phyloP scores from a whole-genome alignment of 139 green algal genomes.

The Monoraphidium neglectum region DNA sequence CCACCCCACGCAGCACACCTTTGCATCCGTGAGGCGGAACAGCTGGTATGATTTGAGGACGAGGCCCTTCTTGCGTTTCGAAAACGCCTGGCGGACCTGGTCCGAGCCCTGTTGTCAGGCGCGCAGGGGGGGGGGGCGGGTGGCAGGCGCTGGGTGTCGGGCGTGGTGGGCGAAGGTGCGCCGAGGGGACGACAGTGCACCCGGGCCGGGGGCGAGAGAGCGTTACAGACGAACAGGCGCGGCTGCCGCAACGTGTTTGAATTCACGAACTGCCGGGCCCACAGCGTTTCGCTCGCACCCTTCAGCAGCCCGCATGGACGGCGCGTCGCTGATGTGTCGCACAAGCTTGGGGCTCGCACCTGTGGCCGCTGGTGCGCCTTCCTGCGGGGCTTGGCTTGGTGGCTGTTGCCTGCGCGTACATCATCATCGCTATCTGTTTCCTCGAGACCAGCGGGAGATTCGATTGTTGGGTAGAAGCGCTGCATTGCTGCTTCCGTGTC shows the following conservation, averaged over 20 bases:
- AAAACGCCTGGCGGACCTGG: slow-evolving; percentile 61
- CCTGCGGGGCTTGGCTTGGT: slow-evolving; percentile 25
- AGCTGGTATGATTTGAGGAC: slow-evolving; percentile 67
- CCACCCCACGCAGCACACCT: too few relatives aligned
- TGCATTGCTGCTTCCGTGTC: too few relatives aligned
- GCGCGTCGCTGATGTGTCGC: too few relatives aligned
- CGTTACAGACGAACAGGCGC: too few relatives aligned
- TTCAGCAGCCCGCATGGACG: too few relatives aligned
- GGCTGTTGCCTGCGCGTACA: neutral
- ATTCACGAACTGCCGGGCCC: neutral
- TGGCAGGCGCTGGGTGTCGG: too few relatives aligned
- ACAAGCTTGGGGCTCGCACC: too few relatives aligned
- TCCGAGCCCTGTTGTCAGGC: slow-evolving; percentile 64
- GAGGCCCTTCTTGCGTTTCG: slow-evolving; percentile 63
- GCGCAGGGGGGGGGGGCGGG: too few relatives aligned
- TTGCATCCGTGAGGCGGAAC: slow-evolving; percentile 53
- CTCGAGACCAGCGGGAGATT: neutral
- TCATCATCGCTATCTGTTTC: slow-evolving; percentile 31
- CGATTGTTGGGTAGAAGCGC: too few relatives aligned
- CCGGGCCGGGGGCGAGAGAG: neutral
- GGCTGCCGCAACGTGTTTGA: neutral
- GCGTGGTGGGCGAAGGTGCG: too few relatives aligned
- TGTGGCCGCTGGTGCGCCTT: slow-evolving; percentile 31
- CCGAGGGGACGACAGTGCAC: too few relatives aligned
- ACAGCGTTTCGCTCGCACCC: neutral